A percentile compares a stretch with the other conserved stretches of the same genome.
These are phyloP conservation scores for Coniochaeta pulveracea DNA, from an alignment of 2,329 filamentous ascomycete genomes.

Conservation along the genomic window DNA sequence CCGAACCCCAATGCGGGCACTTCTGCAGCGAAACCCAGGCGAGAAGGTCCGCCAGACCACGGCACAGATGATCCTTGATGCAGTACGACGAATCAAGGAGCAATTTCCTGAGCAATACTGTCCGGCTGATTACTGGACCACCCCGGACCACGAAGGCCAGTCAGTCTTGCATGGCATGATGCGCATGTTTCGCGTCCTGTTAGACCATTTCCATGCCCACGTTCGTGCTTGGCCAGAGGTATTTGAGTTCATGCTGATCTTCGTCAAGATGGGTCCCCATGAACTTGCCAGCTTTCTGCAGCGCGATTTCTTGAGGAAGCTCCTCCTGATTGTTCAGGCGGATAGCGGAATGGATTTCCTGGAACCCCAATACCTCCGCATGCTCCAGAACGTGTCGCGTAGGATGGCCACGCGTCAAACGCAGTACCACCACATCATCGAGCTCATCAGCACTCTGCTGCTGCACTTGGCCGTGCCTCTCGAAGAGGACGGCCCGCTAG, in stretches of 20 bases:
- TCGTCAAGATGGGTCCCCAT: slow-evolving; percentile 47
- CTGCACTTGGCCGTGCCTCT: too few relatives aligned
- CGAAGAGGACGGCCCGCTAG: slow-evolving; percentile 5
- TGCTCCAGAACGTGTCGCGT: slow-evolving; percentile 40
- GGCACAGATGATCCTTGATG: slow-evolving; percentile 37
- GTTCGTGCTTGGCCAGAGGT: slow-evolving; percentile 66
- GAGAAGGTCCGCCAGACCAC: slow-evolving; percentile 39
- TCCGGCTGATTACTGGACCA: slow-evolving; percentile 16
- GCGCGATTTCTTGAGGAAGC: slow-evolving; percentile 45
- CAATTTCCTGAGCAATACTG: slow-evolving; percentile 36
- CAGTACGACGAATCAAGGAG: slow-evolving; percentile 40
- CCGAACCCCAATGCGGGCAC: slow-evolving; percentile 46
- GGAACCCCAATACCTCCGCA: slow-evolving; percentile 40
- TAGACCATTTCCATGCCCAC: slow-evolving; percentile 48
- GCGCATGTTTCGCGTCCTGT: slow-evolving; percentile 42
- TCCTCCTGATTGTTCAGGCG: slow-evolving; percentile 49
- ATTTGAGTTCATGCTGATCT: slow-evolving; percentile 58
- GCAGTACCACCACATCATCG: slow-evolving; percentile 41
- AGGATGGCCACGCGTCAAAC: slow-evolving; percentile 37
- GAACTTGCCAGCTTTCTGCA: slow-evolving; percentile 50
- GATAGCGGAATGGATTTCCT: slow-evolving; percentile 41
- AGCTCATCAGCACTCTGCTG: slow-evolving; percentile 34
- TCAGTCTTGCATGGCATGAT: slow-evolving; percentile 27
- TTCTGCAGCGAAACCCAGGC: slow-evolving; percentile 53
- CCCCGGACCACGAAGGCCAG: slow-evolving; percentile 17